phyloP scores from a whole-genome alignment of 768 basidiomycete species.

The Lactarius tabidus region DNA sequence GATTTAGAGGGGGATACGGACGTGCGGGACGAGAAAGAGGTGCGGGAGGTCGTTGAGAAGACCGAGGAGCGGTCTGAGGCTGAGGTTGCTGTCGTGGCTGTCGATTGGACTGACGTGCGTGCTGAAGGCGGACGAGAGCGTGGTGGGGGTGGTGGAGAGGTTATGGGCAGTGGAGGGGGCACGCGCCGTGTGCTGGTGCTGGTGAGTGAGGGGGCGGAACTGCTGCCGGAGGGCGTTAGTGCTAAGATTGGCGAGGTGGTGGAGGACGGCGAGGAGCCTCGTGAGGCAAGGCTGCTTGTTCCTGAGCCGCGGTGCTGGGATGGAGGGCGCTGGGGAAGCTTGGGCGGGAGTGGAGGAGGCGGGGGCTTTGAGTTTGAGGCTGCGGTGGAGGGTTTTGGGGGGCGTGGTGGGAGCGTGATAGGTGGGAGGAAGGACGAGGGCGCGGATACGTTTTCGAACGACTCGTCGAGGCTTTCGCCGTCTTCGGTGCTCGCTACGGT shows the following conservation, averaged over 20 bases:
- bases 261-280: slow-evolving; percentile 10
- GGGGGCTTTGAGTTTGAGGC: neutral
- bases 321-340: slow-evolving; percentile 22
- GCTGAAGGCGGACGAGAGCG: slow-evolving; percentile 30
- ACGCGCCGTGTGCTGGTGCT: slow-evolving; percentile 17
- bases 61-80: slow-evolving; percentile 25
- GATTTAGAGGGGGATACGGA: slow-evolving; percentile 1
- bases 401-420: slow-evolving; percentile 29
- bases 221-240: slow-evolving; percentile 7
- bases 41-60: slow-evolving; percentile 40
- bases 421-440: slow-evolving; percentile 40
- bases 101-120: slow-evolving; percentile 35
- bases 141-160: slow-evolving; percentile 3
- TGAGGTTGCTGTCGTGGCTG: slow-evolving; percentile 14
- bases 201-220: slow-evolving; percentile 1
- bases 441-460: slow-evolving; percentile 62
- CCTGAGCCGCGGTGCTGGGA: neutral
- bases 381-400: slow-evolving; percentile 29
- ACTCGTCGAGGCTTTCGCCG: slow-evolving; percentile 54
- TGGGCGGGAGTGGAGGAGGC: slow-evolving; percentile 12
- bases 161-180: slow-evolving; percentile 6
- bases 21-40: slow-evolving; percentile 32
- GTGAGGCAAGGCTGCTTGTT: slow-evolving; percentile 19
- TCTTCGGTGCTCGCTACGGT: slow-evolving; percentile 41
- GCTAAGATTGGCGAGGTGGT: slow-evolving; percentile 36